phyloP scores from a whole-genome alignment of 768 basidiomycete genomes.

The Neoboletus magnificus region DNA sequence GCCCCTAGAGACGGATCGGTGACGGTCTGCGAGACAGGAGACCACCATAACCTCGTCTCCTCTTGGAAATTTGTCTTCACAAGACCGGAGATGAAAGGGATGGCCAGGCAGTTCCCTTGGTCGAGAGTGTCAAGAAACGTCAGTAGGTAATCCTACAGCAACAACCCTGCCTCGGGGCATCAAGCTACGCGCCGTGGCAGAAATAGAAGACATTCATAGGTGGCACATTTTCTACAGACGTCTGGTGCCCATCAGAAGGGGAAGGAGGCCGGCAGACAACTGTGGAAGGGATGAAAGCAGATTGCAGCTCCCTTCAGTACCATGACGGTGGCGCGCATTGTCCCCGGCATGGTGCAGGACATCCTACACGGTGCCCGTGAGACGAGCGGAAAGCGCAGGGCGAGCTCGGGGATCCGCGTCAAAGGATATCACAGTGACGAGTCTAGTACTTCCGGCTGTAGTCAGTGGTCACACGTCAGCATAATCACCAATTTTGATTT shows the following conservation, averaged over 20 bases:
- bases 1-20: conserved; percentile 15
- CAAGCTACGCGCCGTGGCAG: conserved; percentile 22
- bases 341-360: conserved; percentile 6
- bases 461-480: conserved; percentile 19
- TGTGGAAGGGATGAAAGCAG: conserved; percentile 7
- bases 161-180: conserved; percentile 11
- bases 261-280: conserved; percentile 7
- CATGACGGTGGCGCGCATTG: neutral
- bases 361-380: conserved; percentile 5
- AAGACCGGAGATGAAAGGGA: conserved; percentile 26
- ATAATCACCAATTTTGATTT: conserved; percentile 12
- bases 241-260: conserved; percentile 14
- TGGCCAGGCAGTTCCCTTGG: neutral
- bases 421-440: conserved; percentile 13
- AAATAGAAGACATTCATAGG: conserved; percentile 20
- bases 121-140: conserved; percentile 1
- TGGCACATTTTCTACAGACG: conserved; percentile 5
- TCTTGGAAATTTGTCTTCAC: conserved; percentile 16
- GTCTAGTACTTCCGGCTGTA: conserved; percentile 1
- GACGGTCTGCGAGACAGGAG: conserved; percentile 15
- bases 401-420: conserved; percentile 7
- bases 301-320: conserved; percentile 2
- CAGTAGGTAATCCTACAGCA: conserved; percentile 9
- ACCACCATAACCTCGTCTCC: conserved; percentile 9
- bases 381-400: conserved; percentile 7